A percentile compares a stretch with the other conserved stretches of the same genome.
These are phyloP conservation scores for Colletotrichum liaoningense DNA, from an alignment of 2,329 filamentous ascomycete species.

Conservation along the genomic window DNA sequence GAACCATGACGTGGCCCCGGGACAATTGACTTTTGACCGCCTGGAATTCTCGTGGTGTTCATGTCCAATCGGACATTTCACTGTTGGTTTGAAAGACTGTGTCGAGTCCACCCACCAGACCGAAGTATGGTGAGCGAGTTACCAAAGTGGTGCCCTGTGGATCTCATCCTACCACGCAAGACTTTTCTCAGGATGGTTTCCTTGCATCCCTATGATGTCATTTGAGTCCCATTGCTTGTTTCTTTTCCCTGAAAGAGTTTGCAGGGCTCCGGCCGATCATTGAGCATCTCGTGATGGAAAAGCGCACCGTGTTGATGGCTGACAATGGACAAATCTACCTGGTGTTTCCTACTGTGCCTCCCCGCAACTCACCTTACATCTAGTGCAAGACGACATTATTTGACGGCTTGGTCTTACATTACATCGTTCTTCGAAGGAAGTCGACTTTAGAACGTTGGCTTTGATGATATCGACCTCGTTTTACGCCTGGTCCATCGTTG, in stretches of 20 bases:
- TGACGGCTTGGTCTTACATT: not conserved
- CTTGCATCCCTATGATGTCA: constrained; percentile 25
- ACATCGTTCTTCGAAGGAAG: not conserved
- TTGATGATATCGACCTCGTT: not conserved
- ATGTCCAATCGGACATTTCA: not conserved
- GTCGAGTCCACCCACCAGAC: not conserved
- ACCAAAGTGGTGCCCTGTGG: not conserved
- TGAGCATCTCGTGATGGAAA: not conserved
- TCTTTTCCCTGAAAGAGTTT: constrained; percentile 3
- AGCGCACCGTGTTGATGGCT: constrained; percentile 10
- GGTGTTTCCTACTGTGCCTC: not conserved
- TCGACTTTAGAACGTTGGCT: not conserved
- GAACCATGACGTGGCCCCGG: constrained; percentile 5
- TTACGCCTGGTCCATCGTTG: not conserved
- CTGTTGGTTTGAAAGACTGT: not conserved
- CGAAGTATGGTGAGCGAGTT: not conserved
- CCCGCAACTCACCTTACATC: not conserved
- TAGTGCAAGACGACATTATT: not conserved
- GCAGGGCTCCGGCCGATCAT: constrained; percentile 27
- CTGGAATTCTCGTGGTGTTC: not conserved
- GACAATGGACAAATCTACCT: not conserved
- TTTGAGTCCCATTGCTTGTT: constrained; percentile 21
- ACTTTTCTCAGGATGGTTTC: not conserved
- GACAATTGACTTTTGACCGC: constrained; percentile 14
- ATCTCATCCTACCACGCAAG: not conserved